A percentile compares a stretch with the other conserved stretches of the same genome.
phyloP scores from a whole-genome alignment of 164 flowering plant genomes.

The Houttuynia cordata region DNA sequence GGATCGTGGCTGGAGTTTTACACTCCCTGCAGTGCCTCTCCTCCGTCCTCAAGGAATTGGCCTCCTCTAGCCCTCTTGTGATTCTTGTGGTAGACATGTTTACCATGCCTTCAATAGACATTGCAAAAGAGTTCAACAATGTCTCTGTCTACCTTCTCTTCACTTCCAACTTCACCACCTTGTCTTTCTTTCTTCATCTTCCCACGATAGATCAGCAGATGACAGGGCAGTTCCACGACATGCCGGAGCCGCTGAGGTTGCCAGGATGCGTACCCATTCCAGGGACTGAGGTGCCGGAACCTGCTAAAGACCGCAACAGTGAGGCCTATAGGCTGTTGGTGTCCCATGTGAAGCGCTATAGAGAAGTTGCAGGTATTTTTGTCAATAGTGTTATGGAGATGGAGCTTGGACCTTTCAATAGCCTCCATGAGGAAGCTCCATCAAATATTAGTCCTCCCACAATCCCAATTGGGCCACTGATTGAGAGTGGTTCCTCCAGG shows the following conservation, averaged over 20 bases:
- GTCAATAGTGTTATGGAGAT: constrained; percentile 17
- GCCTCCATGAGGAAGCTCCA: too few relatives aligned
- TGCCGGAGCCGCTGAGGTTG: constrained; percentile 16
- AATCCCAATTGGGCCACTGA: too few relatives aligned
- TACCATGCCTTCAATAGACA: neutral
- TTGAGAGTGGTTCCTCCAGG: too few relatives aligned
- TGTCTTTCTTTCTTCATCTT: neutral
- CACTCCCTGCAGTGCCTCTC: neutral
- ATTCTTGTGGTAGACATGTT: neutral
- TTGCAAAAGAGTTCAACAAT: neutral
- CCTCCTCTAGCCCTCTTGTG: neutral
- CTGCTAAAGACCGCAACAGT: constrained; percentile 16
- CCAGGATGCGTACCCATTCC: constrained; percentile 27
- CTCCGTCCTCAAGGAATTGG: neutral
- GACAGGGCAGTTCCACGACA: constrained; percentile 3
- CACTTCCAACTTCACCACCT: neutral
- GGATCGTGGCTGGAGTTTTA: neutral
- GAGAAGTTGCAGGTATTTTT: constrained; percentile 17
- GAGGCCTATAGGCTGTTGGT: constrained; percentile 17
- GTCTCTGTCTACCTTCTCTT: neutral
- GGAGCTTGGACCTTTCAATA: constrained; percentile 7
- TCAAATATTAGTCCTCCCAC: too few relatives aligned
- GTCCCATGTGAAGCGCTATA: constrained; percentile 6
- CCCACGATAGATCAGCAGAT: neutral
- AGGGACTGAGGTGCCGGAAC: constrained; percentile 18